Conservation (phyloP, 306 rosid species). For the Vigna angularis region DNA sequence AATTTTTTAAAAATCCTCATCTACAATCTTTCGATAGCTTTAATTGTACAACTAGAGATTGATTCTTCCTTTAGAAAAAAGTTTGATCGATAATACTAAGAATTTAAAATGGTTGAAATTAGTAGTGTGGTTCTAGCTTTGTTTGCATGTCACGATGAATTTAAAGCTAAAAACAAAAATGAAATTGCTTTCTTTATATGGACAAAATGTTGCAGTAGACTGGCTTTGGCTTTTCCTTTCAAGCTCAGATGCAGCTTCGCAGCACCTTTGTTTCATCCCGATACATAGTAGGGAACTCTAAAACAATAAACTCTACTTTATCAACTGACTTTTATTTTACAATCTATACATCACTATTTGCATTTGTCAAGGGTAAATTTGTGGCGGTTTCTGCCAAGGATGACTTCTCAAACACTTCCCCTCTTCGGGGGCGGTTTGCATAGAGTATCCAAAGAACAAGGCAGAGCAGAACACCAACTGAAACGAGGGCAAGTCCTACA, state of each 20-base stretch:
- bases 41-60: no score
- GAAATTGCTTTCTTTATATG: slow-evolving; percentile 38
- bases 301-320: slow-evolving; percentile 27
- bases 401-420: slow-evolving; percentile 74
- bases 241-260: slow-evolving; percentile 70
- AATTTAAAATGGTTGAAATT: no score
- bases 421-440: slow-evolving; percentile 93
- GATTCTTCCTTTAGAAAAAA: no score
- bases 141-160: no score
- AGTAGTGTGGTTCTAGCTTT: no score
- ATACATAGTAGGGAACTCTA: slow-evolving; percentile 20
- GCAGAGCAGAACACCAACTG: slow-evolving; percentile 88
- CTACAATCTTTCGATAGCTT: no score
- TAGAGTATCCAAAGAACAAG: slow-evolving; percentile 93
- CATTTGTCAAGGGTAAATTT: slow-evolving; percentile 45
- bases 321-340: slow-evolving; percentile 36
- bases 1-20: no score
- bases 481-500: slow-evolving; percentile 83
- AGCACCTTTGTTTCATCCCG: slow-evolving; percentile 65
- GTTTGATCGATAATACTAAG: no score
- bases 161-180: slow-evolving; percentile 23
- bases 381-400: slow-evolving; percentile 49
- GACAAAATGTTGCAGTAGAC: slow-evolving; percentile 40
- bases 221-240: slow-evolving; percentile 32
- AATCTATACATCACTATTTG: slow-evolving; percentile 50